These are phyloP conservation scores for Phalaenopsis hybrid DNA, from an alignment of 116 monocot genomes.

Conservation along the genomic window DNA sequence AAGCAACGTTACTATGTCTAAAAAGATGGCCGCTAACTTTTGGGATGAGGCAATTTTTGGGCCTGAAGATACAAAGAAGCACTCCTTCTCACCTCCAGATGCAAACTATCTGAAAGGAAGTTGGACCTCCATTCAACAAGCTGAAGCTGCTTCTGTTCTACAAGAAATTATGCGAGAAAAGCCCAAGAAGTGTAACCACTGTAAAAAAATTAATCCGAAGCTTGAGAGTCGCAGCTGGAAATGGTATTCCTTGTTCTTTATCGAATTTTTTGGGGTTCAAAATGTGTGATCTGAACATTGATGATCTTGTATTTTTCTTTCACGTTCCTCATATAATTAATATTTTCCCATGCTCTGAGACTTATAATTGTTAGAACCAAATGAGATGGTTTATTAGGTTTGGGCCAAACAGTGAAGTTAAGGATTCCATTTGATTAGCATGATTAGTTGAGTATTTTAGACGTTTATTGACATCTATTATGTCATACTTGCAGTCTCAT, in stretches of 20 bases:
- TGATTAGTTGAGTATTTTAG: not conserved
- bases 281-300: not conserved
- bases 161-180: slow-evolving; percentile 36
- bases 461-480: not conserved
- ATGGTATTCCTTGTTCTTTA: slow-evolving; percentile 32
- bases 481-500: slow-evolving; percentile 20
- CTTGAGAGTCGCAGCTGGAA: slow-evolving; percentile 52
- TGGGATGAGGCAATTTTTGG: slow-evolving; percentile 2
- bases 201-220: slow-evolving; percentile 41
- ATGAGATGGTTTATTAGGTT: not conserved
- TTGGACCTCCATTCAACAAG: slow-evolving; percentile 79
- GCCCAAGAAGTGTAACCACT: slow-evolving; percentile 52
- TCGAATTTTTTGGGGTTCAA: not conserved
- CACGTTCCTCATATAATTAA: not conserved
- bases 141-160: slow-evolving; percentile 45
- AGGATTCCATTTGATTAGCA: not conserved
- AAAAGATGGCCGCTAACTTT: slow-evolving; percentile 17
- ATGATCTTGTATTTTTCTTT: not conserved
- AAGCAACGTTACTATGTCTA: slow-evolving; percentile 49
- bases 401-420: not conserved
- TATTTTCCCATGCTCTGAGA: not conserved
- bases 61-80: slow-evolving; percentile 12
- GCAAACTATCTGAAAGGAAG: slow-evolving; percentile 8
- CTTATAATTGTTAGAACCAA: not conserved
- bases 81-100: slow-evolving; percentile 11